Conservation (phyloP, 2,329 filamentous ascomycete species). For the Dothidotthia symphoricarpi region DNA sequence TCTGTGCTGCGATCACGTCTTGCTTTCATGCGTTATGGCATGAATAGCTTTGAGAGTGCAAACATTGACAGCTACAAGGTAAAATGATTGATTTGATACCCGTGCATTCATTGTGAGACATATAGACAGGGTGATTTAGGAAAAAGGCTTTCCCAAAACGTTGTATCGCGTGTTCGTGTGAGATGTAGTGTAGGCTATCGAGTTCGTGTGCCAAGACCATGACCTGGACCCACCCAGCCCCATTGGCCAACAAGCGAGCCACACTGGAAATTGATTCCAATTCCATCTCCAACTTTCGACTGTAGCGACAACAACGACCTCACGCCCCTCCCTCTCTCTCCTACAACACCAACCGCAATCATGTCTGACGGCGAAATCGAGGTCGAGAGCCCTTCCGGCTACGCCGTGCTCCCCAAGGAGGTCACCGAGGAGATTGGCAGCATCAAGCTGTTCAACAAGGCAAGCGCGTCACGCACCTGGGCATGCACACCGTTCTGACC, state of each 20-base stretch:
- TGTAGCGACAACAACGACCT: slow-evolving; percentile 32
- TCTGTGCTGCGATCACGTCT: no score
- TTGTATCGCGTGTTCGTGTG: no score
- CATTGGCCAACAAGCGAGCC: slow-evolving; percentile 18
- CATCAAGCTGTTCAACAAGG: slow-evolving; percentile 95
- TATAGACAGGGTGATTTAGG: no score
- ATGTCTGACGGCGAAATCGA: slow-evolving; percentile 99
- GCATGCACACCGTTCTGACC: slow-evolving; percentile 14
- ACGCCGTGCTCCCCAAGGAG: slow-evolving; percentile 87
- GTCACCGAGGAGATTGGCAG: slow-evolving; percentile 83
- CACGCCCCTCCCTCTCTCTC: slow-evolving; percentile 24
- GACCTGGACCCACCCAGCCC: slow-evolving; percentile 7
- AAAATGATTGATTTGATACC: no score
- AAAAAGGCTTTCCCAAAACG: no score
- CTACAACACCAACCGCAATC: slow-evolving; percentile 35
- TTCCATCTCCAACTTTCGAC: slow-evolving; percentile 15
- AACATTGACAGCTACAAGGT: no score
- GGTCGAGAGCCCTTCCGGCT: slow-evolving; percentile 74
- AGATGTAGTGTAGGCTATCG: no score
- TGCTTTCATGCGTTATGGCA: no score
- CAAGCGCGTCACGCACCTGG: slow-evolving; percentile 13
- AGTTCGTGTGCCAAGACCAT: background rate
- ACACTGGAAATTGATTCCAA: slow-evolving; percentile 9
- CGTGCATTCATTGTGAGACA: no score
- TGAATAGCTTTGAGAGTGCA: no score